These are phyloP conservation scores for Daldinia decipiens DNA, from an alignment of 495 filamentous ascomycete species.

Conservation along the genomic window DNA sequence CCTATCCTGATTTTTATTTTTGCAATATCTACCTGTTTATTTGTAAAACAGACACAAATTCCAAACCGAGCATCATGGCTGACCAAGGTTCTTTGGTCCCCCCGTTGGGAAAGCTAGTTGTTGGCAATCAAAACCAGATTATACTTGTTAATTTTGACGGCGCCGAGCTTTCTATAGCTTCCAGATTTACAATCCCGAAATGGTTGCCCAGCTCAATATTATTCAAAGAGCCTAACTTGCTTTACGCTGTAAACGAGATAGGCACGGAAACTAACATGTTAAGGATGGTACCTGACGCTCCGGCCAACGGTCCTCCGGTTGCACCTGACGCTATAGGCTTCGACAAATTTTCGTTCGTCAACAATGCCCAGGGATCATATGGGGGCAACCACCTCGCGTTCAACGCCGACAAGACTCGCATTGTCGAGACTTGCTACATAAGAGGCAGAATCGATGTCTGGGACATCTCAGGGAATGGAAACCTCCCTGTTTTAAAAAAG, in stretches of 20 bases:
- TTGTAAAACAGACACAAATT: background rate
- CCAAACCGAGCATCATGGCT: background rate
- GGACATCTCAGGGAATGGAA: background rate
- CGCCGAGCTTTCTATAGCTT: background rate
- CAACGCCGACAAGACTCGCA: background rate
- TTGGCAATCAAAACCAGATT: background rate
- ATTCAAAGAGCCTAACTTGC: background rate
- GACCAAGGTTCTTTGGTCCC: background rate
- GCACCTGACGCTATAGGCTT: background rate
- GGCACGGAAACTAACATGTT: background rate
- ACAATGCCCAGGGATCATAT: background rate
- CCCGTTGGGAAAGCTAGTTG: background rate
- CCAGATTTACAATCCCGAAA: background rate
- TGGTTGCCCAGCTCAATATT: background rate
- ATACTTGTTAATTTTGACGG: background rate
- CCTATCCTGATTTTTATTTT: background rate
- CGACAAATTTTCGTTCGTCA: background rate
- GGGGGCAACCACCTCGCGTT: background rate
- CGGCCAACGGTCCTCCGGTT: background rate
- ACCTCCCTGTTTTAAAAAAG: background rate
- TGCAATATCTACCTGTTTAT: background rate
- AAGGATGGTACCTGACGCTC: background rate
- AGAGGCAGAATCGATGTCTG: background rate
- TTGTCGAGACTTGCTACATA: background rate
- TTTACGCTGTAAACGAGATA: background rate